These are phyloP conservation scores for Coleophoma crateriformis DNA, from an alignment of 2,329 filamentous ascomycete genomes.

Conservation along the genomic window DNA sequence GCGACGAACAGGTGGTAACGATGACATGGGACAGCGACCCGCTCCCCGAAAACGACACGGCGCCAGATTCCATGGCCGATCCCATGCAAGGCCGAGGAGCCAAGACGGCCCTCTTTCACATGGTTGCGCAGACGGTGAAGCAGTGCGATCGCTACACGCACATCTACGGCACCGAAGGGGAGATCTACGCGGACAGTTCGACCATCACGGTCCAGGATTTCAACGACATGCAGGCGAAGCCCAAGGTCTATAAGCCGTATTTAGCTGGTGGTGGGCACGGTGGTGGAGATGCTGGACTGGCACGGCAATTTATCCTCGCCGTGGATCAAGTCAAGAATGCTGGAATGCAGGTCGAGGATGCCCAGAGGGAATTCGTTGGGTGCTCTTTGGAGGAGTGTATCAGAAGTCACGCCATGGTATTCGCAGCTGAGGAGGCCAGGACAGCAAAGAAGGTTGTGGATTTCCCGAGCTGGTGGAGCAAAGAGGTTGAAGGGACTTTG, in stretches of 20 bases:
- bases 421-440: conserved; percentile 87
- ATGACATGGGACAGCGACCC: conserved; percentile 79
- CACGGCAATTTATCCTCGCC: conserved; percentile 76
- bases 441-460: conserved; percentile 62
- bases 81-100: conserved; percentile 44
- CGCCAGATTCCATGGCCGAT: conserved; percentile 3
- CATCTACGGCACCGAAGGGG: conserved; percentile 81
- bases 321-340: conserved; percentile 73
- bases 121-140: conserved; percentile 84
- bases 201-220: conserved; percentile 76
- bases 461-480: conserved; percentile 72
- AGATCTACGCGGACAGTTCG: conserved; percentile 78
- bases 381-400: conserved; percentile 83
- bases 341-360: conserved; percentile 58
- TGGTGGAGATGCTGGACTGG: conserved; percentile 75
- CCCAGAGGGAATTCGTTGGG: conserved; percentile 72
- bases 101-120: conserved; percentile 88
- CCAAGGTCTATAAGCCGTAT: conserved; percentile 52
- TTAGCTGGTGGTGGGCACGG: conserved; percentile 62
- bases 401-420: conserved; percentile 87
- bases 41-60: conserved; percentile 17
- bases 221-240: conserved; percentile 39
- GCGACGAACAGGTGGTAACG: conserved; percentile 86
- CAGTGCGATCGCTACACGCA: conserved; percentile 82
- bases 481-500: conserved; percentile 36